These are phyloP conservation scores for Simplicillium aogashimaense DNA, from an alignment of 2,329 filamentous ascomycete genomes.

Conservation along the genomic window DNA sequence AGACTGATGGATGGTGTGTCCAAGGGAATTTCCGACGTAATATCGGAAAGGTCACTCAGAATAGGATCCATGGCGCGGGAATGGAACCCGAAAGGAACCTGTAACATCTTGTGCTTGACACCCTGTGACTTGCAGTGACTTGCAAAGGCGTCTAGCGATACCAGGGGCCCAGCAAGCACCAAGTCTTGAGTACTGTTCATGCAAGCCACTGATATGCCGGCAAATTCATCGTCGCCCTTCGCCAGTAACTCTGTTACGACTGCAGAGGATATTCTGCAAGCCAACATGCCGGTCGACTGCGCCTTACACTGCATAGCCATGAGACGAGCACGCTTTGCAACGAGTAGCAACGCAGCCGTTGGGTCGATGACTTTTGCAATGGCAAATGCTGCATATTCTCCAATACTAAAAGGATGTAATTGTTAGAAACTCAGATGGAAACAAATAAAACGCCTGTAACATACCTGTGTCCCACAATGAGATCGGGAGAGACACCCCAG, in stretches of 20 bases:
- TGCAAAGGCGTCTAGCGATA: slow-evolving; percentile 3
- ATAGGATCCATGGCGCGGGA: too few relatives aligned
- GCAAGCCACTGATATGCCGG: slow-evolving; percentile 15
- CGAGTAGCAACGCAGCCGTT: slow-evolving; percentile 11
- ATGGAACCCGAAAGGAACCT: too few relatives aligned
- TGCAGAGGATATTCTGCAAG: slow-evolving; percentile 7
- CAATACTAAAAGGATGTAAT: slow-evolving; percentile 10
- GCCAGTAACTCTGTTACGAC: slow-evolving; percentile 7
- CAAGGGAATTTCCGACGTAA: too few relatives aligned
- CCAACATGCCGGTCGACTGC: slow-evolving; percentile 11
- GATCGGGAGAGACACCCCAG: slow-evolving; percentile 11
- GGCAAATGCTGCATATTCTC: slow-evolving; percentile 15
- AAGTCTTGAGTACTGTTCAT: slow-evolving; percentile 17
- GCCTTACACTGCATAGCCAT: slow-evolving; percentile 10
- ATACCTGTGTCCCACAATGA: slow-evolving; percentile 14
- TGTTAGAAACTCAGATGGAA: too few relatives aligned
- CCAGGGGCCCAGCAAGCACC: slow-evolving; percentile 16
- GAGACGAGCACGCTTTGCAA: slow-evolving; percentile 12
- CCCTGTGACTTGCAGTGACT: too few relatives aligned
- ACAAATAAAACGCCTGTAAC: background rate
- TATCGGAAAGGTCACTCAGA: too few relatives aligned
- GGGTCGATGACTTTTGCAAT: slow-evolving; percentile 10
- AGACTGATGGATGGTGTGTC: too few relatives aligned
- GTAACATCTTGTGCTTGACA: too few relatives aligned
- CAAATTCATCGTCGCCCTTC: slow-evolving; percentile 1